phyloP scores from a whole-genome alignment of 148 eudicot species.

The Amaranthus hypochondriacus region DNA sequence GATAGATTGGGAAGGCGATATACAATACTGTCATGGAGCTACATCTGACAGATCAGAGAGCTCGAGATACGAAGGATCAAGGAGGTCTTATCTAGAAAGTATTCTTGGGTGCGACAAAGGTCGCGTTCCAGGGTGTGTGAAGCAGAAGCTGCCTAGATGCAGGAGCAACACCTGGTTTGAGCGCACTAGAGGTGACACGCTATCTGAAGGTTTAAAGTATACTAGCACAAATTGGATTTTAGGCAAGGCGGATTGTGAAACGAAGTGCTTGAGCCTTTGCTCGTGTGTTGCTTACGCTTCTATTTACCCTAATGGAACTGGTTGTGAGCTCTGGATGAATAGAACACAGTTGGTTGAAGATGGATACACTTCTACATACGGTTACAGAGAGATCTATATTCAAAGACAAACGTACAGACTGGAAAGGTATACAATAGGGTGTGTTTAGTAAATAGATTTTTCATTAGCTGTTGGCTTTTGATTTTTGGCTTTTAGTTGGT shows the following conservation, averaged over 20 bases:
- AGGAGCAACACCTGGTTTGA: slow-evolving; percentile 24
- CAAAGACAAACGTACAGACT: background rate
- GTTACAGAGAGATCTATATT: slow-evolving; percentile 5
- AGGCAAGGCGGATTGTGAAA: slow-evolving; percentile 33
- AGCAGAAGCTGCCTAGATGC: slow-evolving; percentile 24
- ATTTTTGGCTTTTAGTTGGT: too few species aligned
- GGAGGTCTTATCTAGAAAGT: background rate
- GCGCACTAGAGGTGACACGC: slow-evolving; percentile 5
- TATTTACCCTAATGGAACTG: slow-evolving; percentile 26
- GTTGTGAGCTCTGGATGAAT: slow-evolving; percentile 38
- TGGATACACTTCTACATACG: background rate
- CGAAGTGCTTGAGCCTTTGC: slow-evolving; percentile 30
- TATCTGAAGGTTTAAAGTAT: slow-evolving; percentile 15
- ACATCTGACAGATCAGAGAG: background rate
- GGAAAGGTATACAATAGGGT: too few species aligned
- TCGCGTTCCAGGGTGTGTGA: slow-evolving; percentile 19
- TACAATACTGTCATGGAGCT: background rate
- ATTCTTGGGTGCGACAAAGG: slow-evolving; percentile 3
- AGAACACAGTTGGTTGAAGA: slow-evolving; percentile 3
- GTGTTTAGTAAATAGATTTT: too few species aligned
- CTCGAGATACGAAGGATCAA: too few species aligned
- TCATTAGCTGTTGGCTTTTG: too few species aligned
- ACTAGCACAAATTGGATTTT: slow-evolving; percentile 6
- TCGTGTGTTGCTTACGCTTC: slow-evolving; percentile 38
- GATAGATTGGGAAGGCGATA: background rate